Evolutionary conservation across 768 basidiomycete species (phyloP).

Genomic region (Pisolithus sp.): DNA sequence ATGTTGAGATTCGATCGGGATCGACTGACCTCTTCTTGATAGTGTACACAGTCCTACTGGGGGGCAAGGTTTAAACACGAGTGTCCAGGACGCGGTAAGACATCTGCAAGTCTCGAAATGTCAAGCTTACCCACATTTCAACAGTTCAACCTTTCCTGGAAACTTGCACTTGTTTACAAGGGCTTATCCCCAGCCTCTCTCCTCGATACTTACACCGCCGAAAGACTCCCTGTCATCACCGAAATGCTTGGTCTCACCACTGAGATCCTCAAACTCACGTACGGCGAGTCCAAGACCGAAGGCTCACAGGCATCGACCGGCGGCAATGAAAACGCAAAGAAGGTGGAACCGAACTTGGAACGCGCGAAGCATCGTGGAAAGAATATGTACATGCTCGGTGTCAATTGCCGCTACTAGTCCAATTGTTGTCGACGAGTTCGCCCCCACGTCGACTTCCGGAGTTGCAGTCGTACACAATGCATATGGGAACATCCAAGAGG

Average conservation of each 20-base stretch:
- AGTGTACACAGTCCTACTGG: slow-evolving; percentile 37
- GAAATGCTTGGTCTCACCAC: slow-evolving; percentile 39
- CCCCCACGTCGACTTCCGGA: background rate
- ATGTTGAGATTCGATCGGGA: background rate
- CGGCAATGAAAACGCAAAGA: background rate
- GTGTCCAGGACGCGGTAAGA: slow-evolving; percentile 5
- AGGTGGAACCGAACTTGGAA: background rate
- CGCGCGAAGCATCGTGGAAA: background rate
- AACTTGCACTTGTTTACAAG: slow-evolving; percentile 37
- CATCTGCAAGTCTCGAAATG: background rate
- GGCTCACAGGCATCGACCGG: background rate
- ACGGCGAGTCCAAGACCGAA: too few species aligned
- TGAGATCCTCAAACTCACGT: slow-evolving; percentile 3
- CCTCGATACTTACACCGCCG: slow-evolving; percentile 35
- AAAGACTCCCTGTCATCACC: slow-evolving; percentile 41
- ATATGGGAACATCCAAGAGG: background rate
- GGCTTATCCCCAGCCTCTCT: slow-evolving; percentile 29
- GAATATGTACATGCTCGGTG: slow-evolving; percentile 14
- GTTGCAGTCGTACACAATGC: background rate
- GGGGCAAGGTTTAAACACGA: slow-evolving; percentile 27
- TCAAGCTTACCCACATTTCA: background rate
- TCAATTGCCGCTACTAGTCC: slow-evolving; percentile 22
- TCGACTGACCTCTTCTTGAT: background rate
- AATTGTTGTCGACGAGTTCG: slow-evolving; percentile 19
- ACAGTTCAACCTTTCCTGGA: slow-evolving; percentile 41